Evolutionary conservation across 225 moss, liverwort and hornwort species (phyloP).

Genomic region (Antitrichia curtipendula): DNA sequence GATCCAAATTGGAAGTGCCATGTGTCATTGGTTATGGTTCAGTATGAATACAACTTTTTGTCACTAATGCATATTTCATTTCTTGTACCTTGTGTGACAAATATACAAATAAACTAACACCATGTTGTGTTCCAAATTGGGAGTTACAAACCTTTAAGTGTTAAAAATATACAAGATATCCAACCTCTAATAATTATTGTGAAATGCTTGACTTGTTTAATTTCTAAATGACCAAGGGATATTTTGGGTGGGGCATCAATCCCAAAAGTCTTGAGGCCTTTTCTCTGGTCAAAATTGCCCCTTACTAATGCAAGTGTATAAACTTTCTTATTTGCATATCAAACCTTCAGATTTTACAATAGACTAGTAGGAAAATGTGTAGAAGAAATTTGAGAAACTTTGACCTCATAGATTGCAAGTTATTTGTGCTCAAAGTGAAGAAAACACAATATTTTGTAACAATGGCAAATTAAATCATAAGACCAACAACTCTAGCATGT

Average conservation of each 20-base stretch:
- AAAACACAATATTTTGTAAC: neutral
- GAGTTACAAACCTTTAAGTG: accelerated
- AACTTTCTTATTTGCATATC: accelerated
- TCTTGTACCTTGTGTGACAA: neutral
- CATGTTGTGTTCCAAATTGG: neutral
- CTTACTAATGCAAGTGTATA: neutral
- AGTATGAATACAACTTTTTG: neutral
- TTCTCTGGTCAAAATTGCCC: neutral
- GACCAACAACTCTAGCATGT: too few species aligned
- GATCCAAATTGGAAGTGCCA: neutral
- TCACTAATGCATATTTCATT: neutral
- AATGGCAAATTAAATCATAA: too few species aligned
- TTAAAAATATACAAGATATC: neutral
- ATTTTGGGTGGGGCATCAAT: accelerated
- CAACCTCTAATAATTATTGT: neutral
- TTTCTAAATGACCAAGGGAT: accelerated
- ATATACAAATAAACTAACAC: neutral
- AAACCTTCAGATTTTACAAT: neutral
- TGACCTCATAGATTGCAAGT: neutral
- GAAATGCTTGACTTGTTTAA: neutral
- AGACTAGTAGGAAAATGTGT: neutral
- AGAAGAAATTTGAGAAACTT: neutral
- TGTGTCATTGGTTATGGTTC: accelerated
- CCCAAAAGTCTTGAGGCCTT: accelerated
- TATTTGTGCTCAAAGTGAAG: neutral